These are phyloP conservation scores for Aspergillus arachidicola DNA, from an alignment of 2,329 filamentous ascomycete genomes.

Conservation along the genomic window DNA sequence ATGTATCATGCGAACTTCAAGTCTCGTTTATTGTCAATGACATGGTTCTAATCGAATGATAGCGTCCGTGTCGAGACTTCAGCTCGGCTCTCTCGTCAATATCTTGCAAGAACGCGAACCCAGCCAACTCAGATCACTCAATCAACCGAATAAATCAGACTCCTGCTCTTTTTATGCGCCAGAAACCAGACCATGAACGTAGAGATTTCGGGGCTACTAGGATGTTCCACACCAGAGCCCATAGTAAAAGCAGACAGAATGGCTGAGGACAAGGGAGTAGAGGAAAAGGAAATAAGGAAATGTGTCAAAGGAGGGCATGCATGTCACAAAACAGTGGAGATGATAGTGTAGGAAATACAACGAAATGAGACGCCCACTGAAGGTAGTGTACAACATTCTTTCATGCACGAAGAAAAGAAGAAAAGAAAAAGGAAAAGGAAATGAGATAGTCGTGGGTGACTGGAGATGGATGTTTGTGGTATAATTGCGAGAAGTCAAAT, in stretches of 20 bases:
- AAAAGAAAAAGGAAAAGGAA: not conserved
- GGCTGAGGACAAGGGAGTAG: slow-evolving; percentile 19
- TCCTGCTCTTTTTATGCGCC: slow-evolving; percentile 40
- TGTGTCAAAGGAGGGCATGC: slow-evolving; percentile 25
- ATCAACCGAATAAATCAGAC: slow-evolving; percentile 35
- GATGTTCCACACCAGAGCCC: slow-evolving; percentile 16
- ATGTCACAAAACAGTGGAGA: slow-evolving; percentile 23
- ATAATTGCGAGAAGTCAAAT: slow-evolving; percentile 27
- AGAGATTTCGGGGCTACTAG: slow-evolving; percentile 18
- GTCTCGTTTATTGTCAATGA: slow-evolving; percentile 25
- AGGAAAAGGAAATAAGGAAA: slow-evolving; percentile 19
- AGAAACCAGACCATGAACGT: slow-evolving; percentile 29
- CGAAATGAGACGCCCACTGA: slow-evolving; percentile 27
- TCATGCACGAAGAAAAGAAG: slow-evolving; percentile 31
- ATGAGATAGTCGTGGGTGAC: slow-evolving; percentile 25
- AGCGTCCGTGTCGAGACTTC: slow-evolving; percentile 12
- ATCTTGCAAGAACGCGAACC: slow-evolving; percentile 31
- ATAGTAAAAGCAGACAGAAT: slow-evolving; percentile 14
- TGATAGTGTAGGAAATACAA: slow-evolving; percentile 25
- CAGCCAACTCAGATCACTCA: slow-evolving; percentile 34
- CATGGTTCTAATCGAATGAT: slow-evolving; percentile 20
- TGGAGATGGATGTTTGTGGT: slow-evolving; percentile 24
- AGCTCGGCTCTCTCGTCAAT: slow-evolving; percentile 29
- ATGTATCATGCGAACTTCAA: slow-evolving; percentile 15
- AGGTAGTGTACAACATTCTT: slow-evolving; percentile 38